Conservation (phyloP, 2,329 filamentous ascomycete species). For the Paracoccidioides lutzii region DNA sequence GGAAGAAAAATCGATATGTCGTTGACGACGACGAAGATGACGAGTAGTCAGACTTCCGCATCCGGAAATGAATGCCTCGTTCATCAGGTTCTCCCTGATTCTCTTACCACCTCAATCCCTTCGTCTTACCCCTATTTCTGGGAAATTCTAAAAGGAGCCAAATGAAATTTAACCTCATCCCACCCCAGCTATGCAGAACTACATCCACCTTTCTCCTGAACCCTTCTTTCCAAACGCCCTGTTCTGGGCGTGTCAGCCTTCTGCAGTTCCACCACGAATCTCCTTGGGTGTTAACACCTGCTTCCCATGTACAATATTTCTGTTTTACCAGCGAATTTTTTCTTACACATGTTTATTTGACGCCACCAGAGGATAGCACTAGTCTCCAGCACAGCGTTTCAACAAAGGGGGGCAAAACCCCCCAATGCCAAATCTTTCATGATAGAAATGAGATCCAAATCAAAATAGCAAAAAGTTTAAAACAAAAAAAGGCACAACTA, state of each 20-base stretch:
- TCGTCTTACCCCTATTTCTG: neutral
- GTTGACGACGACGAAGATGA: constrained; percentile 39
- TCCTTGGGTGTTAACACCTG: neutral
- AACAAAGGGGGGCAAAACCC: neutral
- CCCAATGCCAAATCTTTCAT: neutral
- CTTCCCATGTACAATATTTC: neutral
- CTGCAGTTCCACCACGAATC: neutral
- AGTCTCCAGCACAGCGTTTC: neutral
- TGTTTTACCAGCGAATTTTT: neutral
- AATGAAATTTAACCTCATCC: neutral
- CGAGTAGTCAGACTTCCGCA: constrained; percentile 9
- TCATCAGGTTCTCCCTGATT: neutral
- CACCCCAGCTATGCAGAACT: neutral
- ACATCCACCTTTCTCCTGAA: neutral
- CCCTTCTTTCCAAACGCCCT: no score
- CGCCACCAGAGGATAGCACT: neutral
- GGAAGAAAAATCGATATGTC: constrained; percentile 37
- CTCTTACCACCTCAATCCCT: neutral
- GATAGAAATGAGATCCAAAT: neutral
- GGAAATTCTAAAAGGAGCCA: neutral
- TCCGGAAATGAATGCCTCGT: neutral
- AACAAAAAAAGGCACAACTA: neutral
- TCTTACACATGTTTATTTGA: neutral
- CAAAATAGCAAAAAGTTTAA: neutral
- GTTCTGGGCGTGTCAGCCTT: no score